Conservation (phyloP, 371 early-diverging fungal genomes). For the Globomyces sp. region DNA sequence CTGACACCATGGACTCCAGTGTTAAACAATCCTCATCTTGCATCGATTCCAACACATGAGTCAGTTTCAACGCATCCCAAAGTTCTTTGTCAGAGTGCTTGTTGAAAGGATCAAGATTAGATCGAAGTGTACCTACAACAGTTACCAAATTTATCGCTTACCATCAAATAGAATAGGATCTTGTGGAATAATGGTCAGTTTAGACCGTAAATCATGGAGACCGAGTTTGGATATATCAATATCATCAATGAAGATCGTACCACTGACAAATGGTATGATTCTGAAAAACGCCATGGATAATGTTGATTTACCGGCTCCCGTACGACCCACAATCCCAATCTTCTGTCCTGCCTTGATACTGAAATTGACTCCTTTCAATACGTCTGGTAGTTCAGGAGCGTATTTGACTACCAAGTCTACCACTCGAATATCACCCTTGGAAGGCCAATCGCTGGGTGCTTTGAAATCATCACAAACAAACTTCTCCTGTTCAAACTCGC, state of each 20-base stretch:
- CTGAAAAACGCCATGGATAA: slow-evolving; percentile 48
- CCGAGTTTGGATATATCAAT: slow-evolving; percentile 34
- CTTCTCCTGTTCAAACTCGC: slow-evolving; percentile 61
- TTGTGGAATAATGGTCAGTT: slow-evolving; percentile 46
- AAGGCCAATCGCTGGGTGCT: slow-evolving; percentile 57
- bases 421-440: slow-evolving; percentile 54
- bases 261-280: slow-evolving; percentile 44
- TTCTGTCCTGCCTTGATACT: slow-evolving; percentile 63
- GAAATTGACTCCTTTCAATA: slow-evolving; percentile 56
- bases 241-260: slow-evolving; percentile 40
- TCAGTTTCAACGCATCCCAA: slow-evolving; percentile 27
- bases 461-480: slow-evolving; percentile 36
- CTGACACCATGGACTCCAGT: slow-evolving; percentile 32
- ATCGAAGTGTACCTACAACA: slow-evolving; percentile 39
- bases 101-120: slow-evolving; percentile 37
- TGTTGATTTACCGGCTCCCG: slow-evolving; percentile 58
- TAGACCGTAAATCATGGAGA: slow-evolving; percentile 34
- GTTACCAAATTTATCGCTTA: too few species aligned
- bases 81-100: slow-evolving; percentile 26
- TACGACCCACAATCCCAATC: slow-evolving; percentile 78
- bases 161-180: slow-evolving; percentile 42
- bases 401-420: slow-evolving; percentile 22
- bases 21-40: slow-evolving; percentile 12
- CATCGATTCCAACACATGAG: slow-evolving; percentile 31
- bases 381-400: slow-evolving; percentile 20